Evolutionary conservation across 768 basidiomycete species (phyloP).

Genomic region (Daedaleopsis sinensis): DNA sequence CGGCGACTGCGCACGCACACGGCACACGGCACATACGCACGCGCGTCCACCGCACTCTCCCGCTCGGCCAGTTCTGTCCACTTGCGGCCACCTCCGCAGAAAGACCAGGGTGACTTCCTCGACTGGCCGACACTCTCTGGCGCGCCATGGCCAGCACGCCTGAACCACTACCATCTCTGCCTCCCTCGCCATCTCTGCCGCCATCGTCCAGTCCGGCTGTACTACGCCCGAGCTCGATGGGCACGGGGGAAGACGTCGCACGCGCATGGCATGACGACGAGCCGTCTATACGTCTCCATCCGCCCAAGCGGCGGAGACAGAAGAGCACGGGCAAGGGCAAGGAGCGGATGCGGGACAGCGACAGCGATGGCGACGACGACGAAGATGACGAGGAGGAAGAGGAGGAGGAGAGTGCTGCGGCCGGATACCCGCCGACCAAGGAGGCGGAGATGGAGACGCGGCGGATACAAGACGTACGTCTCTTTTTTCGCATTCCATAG

Average conservation of each 20-base stretch:
- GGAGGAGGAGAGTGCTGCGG: conserved; percentile 34
- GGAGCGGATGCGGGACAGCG: conserved; percentile 38
- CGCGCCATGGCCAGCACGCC: conserved; percentile 18
- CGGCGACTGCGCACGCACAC: neutral
- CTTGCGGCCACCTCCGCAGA: neutral
- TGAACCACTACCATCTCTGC: conserved; percentile 36
- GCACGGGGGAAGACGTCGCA: conserved; percentile 46
- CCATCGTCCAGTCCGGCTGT: conserved; percentile 24
- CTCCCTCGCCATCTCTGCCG: conserved; percentile 35
- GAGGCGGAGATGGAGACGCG: conserved; percentile 71
- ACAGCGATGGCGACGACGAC: conserved; percentile 25
- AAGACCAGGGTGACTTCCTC: too few species aligned
- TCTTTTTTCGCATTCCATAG: neutral
- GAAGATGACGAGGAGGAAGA: conserved; percentile 19
- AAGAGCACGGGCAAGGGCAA: conserved; percentile 19
- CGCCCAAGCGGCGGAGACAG: conserved; percentile 8
- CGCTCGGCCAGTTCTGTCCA: too few species aligned
- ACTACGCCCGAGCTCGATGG: neutral
- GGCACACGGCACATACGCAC: neutral
- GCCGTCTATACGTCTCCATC: neutral
- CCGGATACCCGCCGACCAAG: conserved; percentile 64
- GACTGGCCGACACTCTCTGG: too few species aligned
- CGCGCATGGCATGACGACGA: conserved; percentile 39
- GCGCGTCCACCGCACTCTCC: neutral
- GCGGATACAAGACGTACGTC: conserved; percentile 69